Conservation (phyloP, 108 stramenopile species). For the Cyclotella atomus region DNA sequence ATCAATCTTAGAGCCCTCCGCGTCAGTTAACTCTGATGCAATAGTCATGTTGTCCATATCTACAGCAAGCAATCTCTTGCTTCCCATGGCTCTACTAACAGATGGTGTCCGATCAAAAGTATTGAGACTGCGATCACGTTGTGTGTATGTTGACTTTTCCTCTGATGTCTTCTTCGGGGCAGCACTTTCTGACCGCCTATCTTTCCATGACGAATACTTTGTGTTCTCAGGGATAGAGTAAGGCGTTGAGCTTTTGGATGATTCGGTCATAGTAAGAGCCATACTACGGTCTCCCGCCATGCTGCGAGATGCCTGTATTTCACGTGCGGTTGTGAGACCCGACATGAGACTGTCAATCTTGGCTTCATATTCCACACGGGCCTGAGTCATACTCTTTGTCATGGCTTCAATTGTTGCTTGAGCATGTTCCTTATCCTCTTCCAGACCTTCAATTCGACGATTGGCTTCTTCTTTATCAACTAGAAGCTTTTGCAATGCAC, state of each 20-base stretch:
- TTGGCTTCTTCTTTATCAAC: constrained; percentile 46
- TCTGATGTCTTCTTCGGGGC: constrained; percentile 13
- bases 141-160: constrained; percentile 1
- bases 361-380: constrained; percentile 43
- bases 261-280: not conserved
- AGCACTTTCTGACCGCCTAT: constrained; percentile 18
- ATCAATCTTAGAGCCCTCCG: constrained; percentile 34
- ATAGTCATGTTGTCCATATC: constrained; percentile 53
- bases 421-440: constrained; percentile 43
- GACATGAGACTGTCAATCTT: constrained; percentile 53
- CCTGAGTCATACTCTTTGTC: constrained; percentile 47
- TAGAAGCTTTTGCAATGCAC: constrained; percentile 37
- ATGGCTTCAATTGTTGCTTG: constrained; percentile 53
- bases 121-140: constrained; percentile 5
- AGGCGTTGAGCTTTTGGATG: constrained; percentile 1
- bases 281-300: constrained; percentile 6
- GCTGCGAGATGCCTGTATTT: constrained; percentile 50
- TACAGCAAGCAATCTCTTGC: constrained; percentile 28
- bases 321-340: constrained; percentile 41
- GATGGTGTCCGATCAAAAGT: not conserved
- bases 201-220: constrained; percentile 30
- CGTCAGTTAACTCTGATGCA: constrained; percentile 44
- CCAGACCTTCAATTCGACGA: constrained; percentile 37
- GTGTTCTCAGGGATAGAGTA: constrained; percentile 24
- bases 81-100: constrained; percentile 11